These are phyloP conservation scores for Aspergillus novoparasiticus DNA, from an alignment of 2,329 filamentous ascomycete species.

Conservation along the genomic window DNA sequence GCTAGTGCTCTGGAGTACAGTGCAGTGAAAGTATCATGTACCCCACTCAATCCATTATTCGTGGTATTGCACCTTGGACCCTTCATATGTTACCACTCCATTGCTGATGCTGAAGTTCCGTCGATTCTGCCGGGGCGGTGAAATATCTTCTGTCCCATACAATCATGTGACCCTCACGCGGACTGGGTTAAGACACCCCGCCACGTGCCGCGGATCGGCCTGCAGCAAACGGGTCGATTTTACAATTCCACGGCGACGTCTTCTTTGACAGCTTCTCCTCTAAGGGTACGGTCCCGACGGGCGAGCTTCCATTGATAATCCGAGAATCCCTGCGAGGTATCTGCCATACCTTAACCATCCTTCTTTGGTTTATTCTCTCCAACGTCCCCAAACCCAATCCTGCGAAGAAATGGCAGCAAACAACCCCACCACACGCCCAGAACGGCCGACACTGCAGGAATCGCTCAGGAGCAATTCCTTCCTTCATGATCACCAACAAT, in stretches of 20 bases:
- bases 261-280: slow-evolving; percentile 1
- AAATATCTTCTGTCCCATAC: not conserved
- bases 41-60: not conserved
- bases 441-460: slow-evolving; percentile 47
- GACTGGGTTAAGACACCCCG: slow-evolving; percentile 5
- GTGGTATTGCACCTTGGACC: not conserved
- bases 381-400: not conserved
- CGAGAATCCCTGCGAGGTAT: slow-evolving; percentile 1
- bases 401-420: slow-evolving; percentile 32
- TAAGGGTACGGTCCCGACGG: slow-evolving; percentile 13
- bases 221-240: slow-evolving; percentile 6
- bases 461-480: slow-evolving; percentile 47
- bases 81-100: not conserved
- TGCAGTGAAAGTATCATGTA: not conserved
- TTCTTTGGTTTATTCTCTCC: slow-evolving; percentile 1
- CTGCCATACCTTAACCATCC: not conserved
- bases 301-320: slow-evolving; percentile 12
- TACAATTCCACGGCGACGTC: not conserved
- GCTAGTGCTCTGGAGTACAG: not conserved
- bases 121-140: not conserved
- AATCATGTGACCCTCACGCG: not conserved
- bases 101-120: not conserved
- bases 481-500: slow-evolving; percentile 53
- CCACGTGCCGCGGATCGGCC: slow-evolving; percentile 18
- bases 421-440: slow-evolving; percentile 32